Conservation (phyloP, 257 asterid species). For the Scutellaria baicalensis region DNA sequence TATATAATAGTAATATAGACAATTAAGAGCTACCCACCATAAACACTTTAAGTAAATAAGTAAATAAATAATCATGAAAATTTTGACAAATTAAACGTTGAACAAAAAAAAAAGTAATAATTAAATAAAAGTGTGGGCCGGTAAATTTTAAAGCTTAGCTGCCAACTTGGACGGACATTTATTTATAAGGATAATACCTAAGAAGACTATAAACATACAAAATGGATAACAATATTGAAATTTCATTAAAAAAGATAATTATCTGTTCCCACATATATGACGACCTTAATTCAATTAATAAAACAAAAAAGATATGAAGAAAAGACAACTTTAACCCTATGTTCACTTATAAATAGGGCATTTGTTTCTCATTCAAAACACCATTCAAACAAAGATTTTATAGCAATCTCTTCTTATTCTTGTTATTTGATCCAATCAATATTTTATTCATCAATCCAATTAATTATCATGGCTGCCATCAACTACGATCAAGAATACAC, state of each 20-base stretch:
- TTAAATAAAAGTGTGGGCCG: too few species aligned
- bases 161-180: too few species aligned
- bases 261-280: not conserved
- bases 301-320: too few species aligned
- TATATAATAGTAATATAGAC: too few species aligned
- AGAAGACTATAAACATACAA: not conserved
- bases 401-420: not conserved
- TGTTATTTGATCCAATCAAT: too few species aligned
- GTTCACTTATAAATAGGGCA: constrained; percentile 12
- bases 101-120: too few species aligned
- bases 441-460: not conserved
- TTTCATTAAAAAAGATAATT: not conserved
- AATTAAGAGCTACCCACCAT: too few species aligned
- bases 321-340: not conserved
- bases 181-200: not conserved
- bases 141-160: too few species aligned
- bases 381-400: not conserved
- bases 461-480: constrained; percentile 21
- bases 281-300: too few species aligned
- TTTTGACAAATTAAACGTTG: too few species aligned
- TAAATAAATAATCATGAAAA: too few species aligned
- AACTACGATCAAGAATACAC: constrained; percentile 17
- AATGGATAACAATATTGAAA: not conserved
- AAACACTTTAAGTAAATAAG: too few species aligned
- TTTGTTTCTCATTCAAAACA: not conserved